Conservation (phyloP, 441 rosid species). For the Corymbia citriodora region DNA sequence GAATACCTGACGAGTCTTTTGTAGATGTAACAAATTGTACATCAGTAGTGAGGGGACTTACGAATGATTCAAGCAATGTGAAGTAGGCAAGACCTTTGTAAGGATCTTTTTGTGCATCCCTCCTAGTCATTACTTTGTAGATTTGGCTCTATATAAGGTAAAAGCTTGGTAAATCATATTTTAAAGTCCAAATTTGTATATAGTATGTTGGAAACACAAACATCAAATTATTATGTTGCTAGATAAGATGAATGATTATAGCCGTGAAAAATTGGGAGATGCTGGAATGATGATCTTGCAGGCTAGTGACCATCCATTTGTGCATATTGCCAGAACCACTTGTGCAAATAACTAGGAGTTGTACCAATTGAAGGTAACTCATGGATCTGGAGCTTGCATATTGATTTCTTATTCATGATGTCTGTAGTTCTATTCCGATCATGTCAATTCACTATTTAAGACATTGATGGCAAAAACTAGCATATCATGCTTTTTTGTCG, state of each 20-base stretch:
- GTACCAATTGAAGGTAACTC: background rate
- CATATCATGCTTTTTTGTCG: no score
- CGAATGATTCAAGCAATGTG: constrained; percentile 26
- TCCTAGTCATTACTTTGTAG: constrained; percentile 54
- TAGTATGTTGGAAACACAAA: constrained; percentile 36
- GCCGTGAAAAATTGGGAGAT: no score
- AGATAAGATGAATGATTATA: no score
- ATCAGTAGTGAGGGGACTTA: constrained; percentile 61
- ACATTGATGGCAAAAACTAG: background rate
- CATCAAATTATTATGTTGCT: constrained; percentile 50
- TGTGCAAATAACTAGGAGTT: no score
- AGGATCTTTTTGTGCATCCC: constrained; percentile 62
- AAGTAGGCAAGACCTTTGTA: constrained; percentile 47
- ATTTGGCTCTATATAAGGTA: constrained; percentile 86
- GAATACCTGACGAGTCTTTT: constrained; percentile 45
- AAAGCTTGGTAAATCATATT: constrained; percentile 5
- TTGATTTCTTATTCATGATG: background rate
- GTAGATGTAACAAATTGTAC: constrained; percentile 47
- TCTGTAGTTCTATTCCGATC: constrained; percentile 71
- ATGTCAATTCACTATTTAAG: constrained; percentile 67
- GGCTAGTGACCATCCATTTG: no score
- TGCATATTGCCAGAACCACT: no score
- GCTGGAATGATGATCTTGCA: no score
- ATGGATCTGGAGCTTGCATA: no score
- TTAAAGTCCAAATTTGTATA: background rate